Evolutionary conservation across 495 filamentous ascomycete genomes (phyloP), one percentile per base, ranked within the genome.

Genomic region (Wilcoxina mikolae): DNA sequence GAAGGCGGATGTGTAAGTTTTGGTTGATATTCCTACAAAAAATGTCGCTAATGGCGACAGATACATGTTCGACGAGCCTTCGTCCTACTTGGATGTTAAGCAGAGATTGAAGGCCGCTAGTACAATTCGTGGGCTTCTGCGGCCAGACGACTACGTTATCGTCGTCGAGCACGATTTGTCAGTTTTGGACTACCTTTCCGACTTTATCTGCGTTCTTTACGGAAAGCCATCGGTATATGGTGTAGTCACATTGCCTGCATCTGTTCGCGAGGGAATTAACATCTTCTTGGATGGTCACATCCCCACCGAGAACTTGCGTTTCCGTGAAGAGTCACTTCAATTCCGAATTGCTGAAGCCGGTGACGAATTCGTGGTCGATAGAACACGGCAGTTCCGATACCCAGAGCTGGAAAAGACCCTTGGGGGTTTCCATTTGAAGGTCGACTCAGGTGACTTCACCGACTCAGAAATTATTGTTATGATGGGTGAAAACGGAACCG

Each of bases 61-160:
- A 24, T 95, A 98, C 74, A 96, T 96, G 93, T 98, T 98, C 62
- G 91, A 98, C 68, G 91, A 98, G 73, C 93, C 93, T 22, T 95
- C 89, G 12, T 96, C 91, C 9, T 98, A 94, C 64, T 80, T 98
- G 27, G 93, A 98, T 81, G 89, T 94, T 65, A 95, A 96, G 74
- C 90, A 98, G 69, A 84, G 91, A 79, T 74, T 98, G 65, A 83
- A 80, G 61, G 91, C 91, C 57, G 89, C 85, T 57, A 80, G 83
- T 56, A 85, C 91, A 51, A 96, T 98, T 65, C 88, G 91, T 45
- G 82, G 83, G 43, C 79, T 96, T 18, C 75, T 94, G 7, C 78
- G 86, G 25, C 79, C 86, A 23, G 82, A 94, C 58, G 84, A 91
- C 71, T 98, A 95, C 67, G 87, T 98, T 59, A 95, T 98, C 60